phyloP scores from a whole-genome alignment of 306 rosid genomes.

The Sicyos baderoa region DNA sequence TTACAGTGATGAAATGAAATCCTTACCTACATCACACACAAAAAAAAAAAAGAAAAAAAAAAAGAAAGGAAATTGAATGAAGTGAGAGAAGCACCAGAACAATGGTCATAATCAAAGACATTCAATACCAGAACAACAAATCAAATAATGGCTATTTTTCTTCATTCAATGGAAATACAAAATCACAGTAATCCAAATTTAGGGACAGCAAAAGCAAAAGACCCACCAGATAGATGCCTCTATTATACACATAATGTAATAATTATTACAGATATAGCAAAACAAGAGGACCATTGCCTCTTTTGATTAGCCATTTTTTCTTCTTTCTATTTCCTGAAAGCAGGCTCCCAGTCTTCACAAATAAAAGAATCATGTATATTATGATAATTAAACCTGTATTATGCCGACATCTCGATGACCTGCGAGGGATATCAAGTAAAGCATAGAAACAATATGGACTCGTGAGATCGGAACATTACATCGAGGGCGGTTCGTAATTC shows the following conservation, averaged over 20 bases:
- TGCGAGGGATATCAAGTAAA: slow-evolving; percentile 14
- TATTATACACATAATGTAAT: slow-evolving; percentile 19
- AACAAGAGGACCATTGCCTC: slow-evolving; percentile 24
- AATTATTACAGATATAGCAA: slow-evolving; percentile 14
- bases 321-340: slow-evolving; percentile 21
- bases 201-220: slow-evolving; percentile 9
- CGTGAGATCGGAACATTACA: background rate
- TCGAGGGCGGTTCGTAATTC: slow-evolving; percentile 14
- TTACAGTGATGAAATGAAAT: background rate
- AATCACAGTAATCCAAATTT: slow-evolving; percentile 14
- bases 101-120: slow-evolving; percentile 7
- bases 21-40: background rate
- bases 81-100: slow-evolving; percentile 1
- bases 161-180: slow-evolving; percentile 21
- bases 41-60: too few relatives aligned
- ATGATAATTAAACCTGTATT: slow-evolving; percentile 32
- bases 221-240: slow-evolving; percentile 19
- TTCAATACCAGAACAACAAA: slow-evolving; percentile 5
- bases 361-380: slow-evolving; percentile 52
- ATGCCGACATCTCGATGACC: slow-evolving; percentile 23
- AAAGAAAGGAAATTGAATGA: background rate
- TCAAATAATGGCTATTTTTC: background rate
- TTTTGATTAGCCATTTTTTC: background rate
- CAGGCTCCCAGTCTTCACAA: slow-evolving; percentile 35
- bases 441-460: background rate